Base-by-base conservation (phyloP, 441 rosid species). In the Syzygium syzygioides region DNA sequence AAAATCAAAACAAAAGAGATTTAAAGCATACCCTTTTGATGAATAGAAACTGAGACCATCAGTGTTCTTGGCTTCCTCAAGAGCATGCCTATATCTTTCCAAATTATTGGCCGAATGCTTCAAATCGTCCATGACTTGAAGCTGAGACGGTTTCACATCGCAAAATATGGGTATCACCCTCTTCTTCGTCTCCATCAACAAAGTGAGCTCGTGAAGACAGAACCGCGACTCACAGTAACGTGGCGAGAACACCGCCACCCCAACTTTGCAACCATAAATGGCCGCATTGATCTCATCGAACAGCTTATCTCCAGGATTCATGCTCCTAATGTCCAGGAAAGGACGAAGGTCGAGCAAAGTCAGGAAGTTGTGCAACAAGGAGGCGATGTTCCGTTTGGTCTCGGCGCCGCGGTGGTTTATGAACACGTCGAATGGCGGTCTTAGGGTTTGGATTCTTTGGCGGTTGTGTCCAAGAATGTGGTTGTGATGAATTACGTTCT, bases 21-120 rank as follows among this genome's bases (percentile, higher is more conserved):
- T 45, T 48, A 25, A 79, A 18, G 20, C 90, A n/a, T 94, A 97
- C 99, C 97, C 98, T 53, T 85, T 88, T 7, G 80, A 76, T 3
- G 98, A 91, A 90, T 96, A 94, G 88, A 97, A 95, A 52, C 97
- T 93, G 59, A 97, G 95, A 54, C 99, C 99, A 3, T 95, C 99
- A 34, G 95, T 94, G 86, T 91, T 93, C 66, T 92, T 94, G 9
- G 97, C 96, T 90, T 95, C 95, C 56, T 95, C 94, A 10, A 97
- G 91, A 66, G 98, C 99, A 90, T 60, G 50, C 3, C 87, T 76
- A 87, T 93, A 95, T 83, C 94, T 89, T 50, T 85, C 87, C 57
- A 94, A 88, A 86, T 95, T 93, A 34, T 87, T 19, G 13, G 59
- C 37, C 3, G 95, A 66, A 48, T 93, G 87, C 17, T 76, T 86